Evolutionary conservation across 169 alveolate species (phyloP).

Genomic region (Ichthyophthirius multifiliis): DNA sequence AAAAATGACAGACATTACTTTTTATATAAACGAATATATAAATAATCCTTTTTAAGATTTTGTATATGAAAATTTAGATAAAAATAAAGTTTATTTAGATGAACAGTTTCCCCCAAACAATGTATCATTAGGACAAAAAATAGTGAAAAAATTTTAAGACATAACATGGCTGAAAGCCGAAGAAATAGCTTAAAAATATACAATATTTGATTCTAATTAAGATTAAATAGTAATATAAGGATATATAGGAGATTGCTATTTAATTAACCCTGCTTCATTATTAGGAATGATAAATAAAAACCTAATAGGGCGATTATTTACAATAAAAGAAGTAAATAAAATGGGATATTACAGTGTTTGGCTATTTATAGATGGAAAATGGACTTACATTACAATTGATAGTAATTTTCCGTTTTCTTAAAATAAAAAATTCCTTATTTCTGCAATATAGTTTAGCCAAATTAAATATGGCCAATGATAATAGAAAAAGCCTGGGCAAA

Average conservation of each 20-base stretch:
- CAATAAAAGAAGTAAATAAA: background rate
- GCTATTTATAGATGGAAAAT: slow-evolving; percentile 21
- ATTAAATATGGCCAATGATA: slow-evolving; percentile 49
- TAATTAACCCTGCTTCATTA: background rate
- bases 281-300: background rate
- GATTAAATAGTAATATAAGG: slow-evolving; percentile 6
- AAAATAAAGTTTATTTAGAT: too few relatives aligned
- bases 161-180: background rate
- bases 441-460: slow-evolving; percentile 22
- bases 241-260: slow-evolving; percentile 12
- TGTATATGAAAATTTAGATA: too few relatives aligned
- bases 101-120: slow-evolving; percentile 6
- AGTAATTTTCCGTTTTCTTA: slow-evolving; percentile 47
- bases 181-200: background rate
- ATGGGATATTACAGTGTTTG: slow-evolving; percentile 10
- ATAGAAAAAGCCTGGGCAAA: slow-evolving; percentile 66
- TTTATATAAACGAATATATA: too few relatives aligned
- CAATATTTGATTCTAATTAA: background rate
- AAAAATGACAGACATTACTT: too few relatives aligned
- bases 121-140: background rate
- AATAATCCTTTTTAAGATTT: too few relatives aligned
- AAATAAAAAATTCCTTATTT: slow-evolving; percentile 35
- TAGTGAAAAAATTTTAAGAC: background rate
- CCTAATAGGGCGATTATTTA: background rate
- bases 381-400: slow-evolving; percentile 35